phyloP scores from a whole-genome alignment of 1,139 yeast species.

The Candida sp. region DNA sequence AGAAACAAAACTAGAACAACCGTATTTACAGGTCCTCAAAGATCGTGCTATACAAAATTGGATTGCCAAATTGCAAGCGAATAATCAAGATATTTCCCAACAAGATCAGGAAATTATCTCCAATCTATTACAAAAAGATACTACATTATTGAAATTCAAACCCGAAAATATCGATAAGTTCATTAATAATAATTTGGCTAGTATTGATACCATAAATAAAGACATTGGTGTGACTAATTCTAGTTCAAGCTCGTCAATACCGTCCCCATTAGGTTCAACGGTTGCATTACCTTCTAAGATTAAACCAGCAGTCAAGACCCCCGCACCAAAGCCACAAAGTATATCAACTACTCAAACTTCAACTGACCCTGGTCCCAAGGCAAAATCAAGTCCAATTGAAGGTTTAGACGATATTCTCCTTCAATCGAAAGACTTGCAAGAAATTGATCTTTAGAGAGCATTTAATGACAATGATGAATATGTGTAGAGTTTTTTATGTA shows the following conservation, averaged over 20 bases:
- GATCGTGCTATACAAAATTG: constrained; percentile 28
- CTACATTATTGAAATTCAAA: constrained; percentile 15
- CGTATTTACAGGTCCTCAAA: constrained; percentile 64
- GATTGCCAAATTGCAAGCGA: constrained; percentile 23
- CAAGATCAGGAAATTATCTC: constrained; percentile 18
- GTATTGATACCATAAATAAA: constrained; percentile 9
- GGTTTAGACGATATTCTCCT: neutral
- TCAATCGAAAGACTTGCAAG: neutral
- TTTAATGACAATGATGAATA: neutral
- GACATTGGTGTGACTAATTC: neutral
- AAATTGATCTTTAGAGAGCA: neutral
- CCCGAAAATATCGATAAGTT: constrained; percentile 25
- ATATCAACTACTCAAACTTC: neutral
- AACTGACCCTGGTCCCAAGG: neutral
- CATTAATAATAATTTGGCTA: constrained; percentile 22
- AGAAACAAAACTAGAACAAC: constrained; percentile 41
- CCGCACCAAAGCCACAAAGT: neutral
- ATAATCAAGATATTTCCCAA: constrained; percentile 11
- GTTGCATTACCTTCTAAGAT: neutral
- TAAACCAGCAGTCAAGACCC: neutral
- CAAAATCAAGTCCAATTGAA: neutral
- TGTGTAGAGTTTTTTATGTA: neutral
- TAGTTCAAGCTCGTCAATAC: neutral
- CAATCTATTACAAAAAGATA: constrained; percentile 20
- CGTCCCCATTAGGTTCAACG: neutral